Evolutionary conservation across 2,329 filamentous ascomycete species (phyloP).

Genomic region (Phyllosticta capitalensis): DNA sequence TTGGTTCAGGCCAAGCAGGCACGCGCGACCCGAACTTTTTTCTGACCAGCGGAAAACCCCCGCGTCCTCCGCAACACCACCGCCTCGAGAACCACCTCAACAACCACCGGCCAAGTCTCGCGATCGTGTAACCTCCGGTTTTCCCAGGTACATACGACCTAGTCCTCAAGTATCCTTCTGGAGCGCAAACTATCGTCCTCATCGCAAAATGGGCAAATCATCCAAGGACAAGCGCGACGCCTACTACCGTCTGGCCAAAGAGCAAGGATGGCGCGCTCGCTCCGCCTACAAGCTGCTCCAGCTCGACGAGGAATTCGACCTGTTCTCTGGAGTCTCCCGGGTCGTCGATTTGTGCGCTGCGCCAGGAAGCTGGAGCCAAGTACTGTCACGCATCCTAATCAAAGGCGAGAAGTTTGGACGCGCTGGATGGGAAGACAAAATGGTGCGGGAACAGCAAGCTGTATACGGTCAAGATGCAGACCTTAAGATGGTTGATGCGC

Average conservation of each 20-base stretch:
- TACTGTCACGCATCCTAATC: conserved; percentile 85
- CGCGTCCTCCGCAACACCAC: conserved; percentile 9
- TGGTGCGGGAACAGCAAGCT: conserved; percentile 48
- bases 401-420: conserved; percentile 86
- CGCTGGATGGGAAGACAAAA: conserved; percentile 76
- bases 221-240: conserved; percentile 98
- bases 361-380: conserved; percentile 94
- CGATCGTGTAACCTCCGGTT: neutral
- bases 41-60: conserved; percentile 9
- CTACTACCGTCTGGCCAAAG: conserved; percentile 95
- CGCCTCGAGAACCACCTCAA: neutral
- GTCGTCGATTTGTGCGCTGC: conserved; percentile 95
- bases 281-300: conserved; percentile 97
- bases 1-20: neutral
- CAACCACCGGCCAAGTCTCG: neutral
- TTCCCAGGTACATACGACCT: neutral
- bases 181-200: neutral
- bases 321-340: conserved; percentile 80
- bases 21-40: conserved; percentile 3
- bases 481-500: neutral
- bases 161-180: no score
- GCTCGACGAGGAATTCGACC: conserved; percentile 89
- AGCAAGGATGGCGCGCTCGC: conserved; percentile 94
- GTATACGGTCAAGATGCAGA: neutral
- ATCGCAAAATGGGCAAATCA: conserved; percentile 73